Evolutionary conservation across 1,284 basidiomycete genomes (phyloP).

Genomic region (Ustilago xerochloae): DNA sequence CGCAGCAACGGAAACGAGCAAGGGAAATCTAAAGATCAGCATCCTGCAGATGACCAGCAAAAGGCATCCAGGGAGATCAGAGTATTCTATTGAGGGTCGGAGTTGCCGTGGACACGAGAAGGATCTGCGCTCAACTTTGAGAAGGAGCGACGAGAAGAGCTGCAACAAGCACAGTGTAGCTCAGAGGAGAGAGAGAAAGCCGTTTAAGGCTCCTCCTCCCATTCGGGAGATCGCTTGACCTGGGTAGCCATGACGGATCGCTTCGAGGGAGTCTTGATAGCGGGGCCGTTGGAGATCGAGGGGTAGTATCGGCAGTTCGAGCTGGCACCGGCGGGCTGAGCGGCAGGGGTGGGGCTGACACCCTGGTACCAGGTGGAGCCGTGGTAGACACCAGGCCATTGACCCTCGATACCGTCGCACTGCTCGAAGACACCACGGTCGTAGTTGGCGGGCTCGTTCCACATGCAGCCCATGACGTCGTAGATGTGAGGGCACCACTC

Average conservation of each 20-base stretch:
- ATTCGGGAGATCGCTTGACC: constrained; percentile 50
- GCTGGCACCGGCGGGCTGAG: constrained; percentile 46
- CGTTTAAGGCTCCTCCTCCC: constrained; percentile 42
- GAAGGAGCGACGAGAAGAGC: constrained; percentile 34
- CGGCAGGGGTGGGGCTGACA: constrained; percentile 45
- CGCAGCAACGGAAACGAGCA: constrained; percentile 9
- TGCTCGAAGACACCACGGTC: constrained; percentile 54
- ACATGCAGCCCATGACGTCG: constrained; percentile 60
- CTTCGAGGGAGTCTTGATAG: constrained; percentile 51
- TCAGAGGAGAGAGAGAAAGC: background rate
- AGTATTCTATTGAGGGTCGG: constrained; percentile 1
- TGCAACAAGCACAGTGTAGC: background rate
- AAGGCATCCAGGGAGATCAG: constrained; percentile 24
- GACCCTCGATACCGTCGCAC: constrained; percentile 58
- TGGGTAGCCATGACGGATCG: constrained; percentile 51
- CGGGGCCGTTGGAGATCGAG: constrained; percentile 51
- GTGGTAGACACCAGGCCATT: constrained; percentile 62
- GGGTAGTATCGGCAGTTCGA: constrained; percentile 59
- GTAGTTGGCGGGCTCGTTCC: constrained; percentile 66
- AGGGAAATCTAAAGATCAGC: constrained; percentile 13
- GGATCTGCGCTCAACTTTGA: constrained; percentile 36
- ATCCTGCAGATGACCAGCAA: constrained; percentile 19
- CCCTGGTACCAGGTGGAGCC: constrained; percentile 62
- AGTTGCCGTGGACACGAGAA: constrained; percentile 25
- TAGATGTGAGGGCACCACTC: constrained; percentile 67